A percentile compares a stretch with the other conserved stretches of the same genome.
Conservation (phyloP, 495 filamentous ascomycete genomes). For the Podospora bellae-mahoneyi region DNA sequence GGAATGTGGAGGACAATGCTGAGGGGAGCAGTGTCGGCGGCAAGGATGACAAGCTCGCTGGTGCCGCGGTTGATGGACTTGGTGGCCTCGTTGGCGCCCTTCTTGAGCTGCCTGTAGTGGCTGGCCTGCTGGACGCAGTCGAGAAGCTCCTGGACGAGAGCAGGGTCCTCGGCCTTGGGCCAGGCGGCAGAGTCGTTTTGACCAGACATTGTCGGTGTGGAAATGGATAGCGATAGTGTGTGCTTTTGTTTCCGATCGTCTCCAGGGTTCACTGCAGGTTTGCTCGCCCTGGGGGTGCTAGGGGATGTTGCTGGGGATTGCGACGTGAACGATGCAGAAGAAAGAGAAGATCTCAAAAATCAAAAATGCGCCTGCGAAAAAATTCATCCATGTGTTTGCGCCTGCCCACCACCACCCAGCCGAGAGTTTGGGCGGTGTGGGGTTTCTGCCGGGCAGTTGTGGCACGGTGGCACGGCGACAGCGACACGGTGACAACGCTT, state of each 20-base stretch:
- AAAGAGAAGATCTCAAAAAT: constrained; percentile 2
- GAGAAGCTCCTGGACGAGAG: constrained; percentile 73
- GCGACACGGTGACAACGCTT: not conserved
- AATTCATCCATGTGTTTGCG: constrained; percentile 1
- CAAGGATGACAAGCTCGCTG: constrained; percentile 81
- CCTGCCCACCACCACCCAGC: not conserved
- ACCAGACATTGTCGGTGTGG: constrained; percentile 43
- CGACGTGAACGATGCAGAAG: constrained; percentile 1
- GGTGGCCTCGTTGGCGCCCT: constrained; percentile 69
- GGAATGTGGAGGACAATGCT: constrained; percentile 91
- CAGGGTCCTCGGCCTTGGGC: constrained; percentile 76
- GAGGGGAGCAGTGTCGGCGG: constrained; percentile 81
- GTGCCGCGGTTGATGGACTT: constrained; percentile 89
- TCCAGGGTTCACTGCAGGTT: constrained; percentile 35
- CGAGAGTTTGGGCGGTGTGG: constrained; percentile 15
- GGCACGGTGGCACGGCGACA: not conserved
- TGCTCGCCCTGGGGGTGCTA: constrained; percentile 31
- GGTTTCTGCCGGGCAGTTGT: constrained; percentile 2
- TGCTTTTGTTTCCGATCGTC: constrained; percentile 12
- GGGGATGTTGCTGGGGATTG: constrained; percentile 16
- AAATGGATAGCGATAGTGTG: constrained; percentile 5
- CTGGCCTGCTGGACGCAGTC: constrained; percentile 84
- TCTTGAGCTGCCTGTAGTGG: constrained; percentile 85
- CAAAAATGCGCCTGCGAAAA: constrained; percentile 15
- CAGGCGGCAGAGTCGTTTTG: constrained; percentile 63